phyloP scores from a whole-genome alignment of 352 stramenopile genomes.

The Lagenidium giganteum region DNA sequence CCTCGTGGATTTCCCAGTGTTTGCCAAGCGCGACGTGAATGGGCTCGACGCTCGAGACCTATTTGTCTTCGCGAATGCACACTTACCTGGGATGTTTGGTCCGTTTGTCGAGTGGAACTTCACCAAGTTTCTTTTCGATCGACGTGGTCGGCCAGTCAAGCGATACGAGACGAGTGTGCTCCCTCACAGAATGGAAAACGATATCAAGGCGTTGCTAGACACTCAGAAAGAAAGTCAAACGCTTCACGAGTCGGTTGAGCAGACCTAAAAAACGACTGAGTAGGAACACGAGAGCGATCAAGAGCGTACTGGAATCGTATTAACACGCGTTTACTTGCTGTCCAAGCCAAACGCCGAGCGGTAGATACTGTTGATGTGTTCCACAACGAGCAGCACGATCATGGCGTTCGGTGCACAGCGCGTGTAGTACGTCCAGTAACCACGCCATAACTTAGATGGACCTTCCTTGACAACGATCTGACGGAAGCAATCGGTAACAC shows the following conservation, averaged over 20 bases:
- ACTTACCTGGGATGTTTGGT: conserved; percentile 22
- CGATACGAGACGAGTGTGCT: conserved; percentile 30
- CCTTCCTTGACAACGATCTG: conserved; percentile 96
- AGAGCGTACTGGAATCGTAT: too few species aligned
- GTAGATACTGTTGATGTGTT: conserved; percentile 91
- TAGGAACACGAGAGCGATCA: too few species aligned
- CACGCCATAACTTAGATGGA: conserved; percentile 93
- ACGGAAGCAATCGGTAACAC: conserved; percentile 93
- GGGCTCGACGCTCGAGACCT: conserved; percentile 51
- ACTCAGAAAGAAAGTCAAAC: not conserved
- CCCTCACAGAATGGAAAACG: conserved; percentile 29
- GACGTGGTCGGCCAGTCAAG: conserved; percentile 29
- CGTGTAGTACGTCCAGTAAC: conserved; percentile 98
- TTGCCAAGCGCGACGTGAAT: conserved; percentile 71
- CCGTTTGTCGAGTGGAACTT: conserved; percentile 67
- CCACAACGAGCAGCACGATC: conserved; percentile 98
- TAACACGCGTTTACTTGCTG: conserved; percentile 29
- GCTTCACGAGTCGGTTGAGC: too few species aligned
- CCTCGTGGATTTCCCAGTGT: conserved; percentile 25
- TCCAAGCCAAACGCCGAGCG: conserved; percentile 52
- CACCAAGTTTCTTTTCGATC: conserved; percentile 57
- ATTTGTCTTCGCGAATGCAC: conserved; percentile 62
- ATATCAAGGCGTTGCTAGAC: conserved; percentile 26
- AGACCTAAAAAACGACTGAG: not conserved
- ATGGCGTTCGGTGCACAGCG: conserved; percentile 99